Evolutionary conservation across 2,329 filamentous ascomycete species (phyloP).

Genomic region (Neofusicoccum kwambonambiense): DNA sequence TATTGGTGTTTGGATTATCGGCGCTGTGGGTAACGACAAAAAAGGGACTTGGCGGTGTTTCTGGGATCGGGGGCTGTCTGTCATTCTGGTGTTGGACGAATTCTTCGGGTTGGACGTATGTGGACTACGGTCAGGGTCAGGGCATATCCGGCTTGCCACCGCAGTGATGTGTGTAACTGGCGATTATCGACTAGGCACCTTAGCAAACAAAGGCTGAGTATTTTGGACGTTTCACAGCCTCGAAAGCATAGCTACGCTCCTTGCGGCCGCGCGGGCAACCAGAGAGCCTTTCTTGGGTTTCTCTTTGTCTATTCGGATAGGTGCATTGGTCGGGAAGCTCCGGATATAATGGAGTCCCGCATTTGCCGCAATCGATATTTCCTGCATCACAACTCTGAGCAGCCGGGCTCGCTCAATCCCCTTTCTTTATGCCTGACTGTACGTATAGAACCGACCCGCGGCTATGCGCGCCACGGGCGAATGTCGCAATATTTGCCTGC

Average conservation of each 20-base stretch:
- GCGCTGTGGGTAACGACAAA: slow-evolving; percentile 3
- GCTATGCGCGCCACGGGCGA: neutral
- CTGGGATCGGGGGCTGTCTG: neutral
- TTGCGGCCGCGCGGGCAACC: neutral
- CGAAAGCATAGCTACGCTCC: neutral
- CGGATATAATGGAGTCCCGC: neutral
- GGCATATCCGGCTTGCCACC: neutral
- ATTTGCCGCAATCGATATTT: neutral
- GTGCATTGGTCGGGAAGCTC: neutral
- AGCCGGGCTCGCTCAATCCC: neutral
- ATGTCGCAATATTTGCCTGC: neutral
- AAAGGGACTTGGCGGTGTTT: neutral
- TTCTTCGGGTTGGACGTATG: neutral
- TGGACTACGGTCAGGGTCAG: neutral
- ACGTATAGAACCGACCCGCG: neutral
- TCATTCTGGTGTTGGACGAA: neutral
- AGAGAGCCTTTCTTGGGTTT: neutral
- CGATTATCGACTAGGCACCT: neutral
- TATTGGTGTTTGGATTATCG: neutral
- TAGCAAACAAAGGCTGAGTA: slow-evolving; percentile 1
- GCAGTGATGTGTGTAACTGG: slow-evolving; percentile 1
- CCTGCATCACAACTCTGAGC: neutral
- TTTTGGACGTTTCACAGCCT: neutral
- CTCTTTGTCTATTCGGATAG: slow-evolving; percentile 2
- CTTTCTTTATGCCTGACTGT: neutral